Percentiles rank a stretch among this genome's conserved stretches.
These are phyloP conservation scores for Cymbopogon flexuosus DNA, from an alignment of 202 grass and related monocot genomes.

Conservation along the genomic window DNA sequence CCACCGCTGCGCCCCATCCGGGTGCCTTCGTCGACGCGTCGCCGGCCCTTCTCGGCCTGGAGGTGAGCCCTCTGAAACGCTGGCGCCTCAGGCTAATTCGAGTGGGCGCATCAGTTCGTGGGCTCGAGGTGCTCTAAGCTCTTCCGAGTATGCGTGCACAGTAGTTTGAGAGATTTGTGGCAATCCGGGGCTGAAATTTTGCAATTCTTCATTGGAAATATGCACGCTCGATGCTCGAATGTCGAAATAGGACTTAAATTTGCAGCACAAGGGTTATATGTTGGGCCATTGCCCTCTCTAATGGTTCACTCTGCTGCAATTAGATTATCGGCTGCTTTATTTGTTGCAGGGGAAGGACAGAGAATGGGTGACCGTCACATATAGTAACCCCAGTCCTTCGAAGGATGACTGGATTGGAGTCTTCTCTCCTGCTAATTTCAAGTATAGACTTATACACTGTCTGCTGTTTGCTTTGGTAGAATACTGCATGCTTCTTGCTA, in stretches of 20 bases:
- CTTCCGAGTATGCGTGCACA: background rate
- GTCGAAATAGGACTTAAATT: background rate
- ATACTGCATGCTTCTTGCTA: background rate
- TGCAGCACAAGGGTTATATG: background rate
- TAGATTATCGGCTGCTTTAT: background rate
- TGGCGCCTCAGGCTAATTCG: background rate
- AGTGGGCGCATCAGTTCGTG: background rate
- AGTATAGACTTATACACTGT: conserved; percentile 33
- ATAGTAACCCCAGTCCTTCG: conserved; percentile 51
- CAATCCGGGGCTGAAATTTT: background rate
- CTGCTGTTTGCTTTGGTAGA: background rate
- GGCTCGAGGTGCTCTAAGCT: background rate
- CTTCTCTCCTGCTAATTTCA: conserved; percentile 92
- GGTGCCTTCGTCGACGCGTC: conserved; percentile 51
- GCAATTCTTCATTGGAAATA: background rate
- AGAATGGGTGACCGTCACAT: conserved; percentile 73
- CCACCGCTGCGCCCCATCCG: conserved; percentile 40
- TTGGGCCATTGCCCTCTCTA: background rate
- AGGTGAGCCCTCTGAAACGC: conserved; percentile 38
- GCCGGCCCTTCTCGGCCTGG: conserved; percentile 56
- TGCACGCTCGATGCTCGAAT: background rate
- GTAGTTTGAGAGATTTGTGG: background rate
- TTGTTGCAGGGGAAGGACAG: conserved; percentile 50
- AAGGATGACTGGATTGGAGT: conserved; percentile 87
- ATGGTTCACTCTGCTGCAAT: background rate